Percentiles rank a stretch among this genome's conserved stretches.
Evolutionary conservation across 75 land plant genomes (phyloP).

Genomic region (Pinus taeda): DNA sequence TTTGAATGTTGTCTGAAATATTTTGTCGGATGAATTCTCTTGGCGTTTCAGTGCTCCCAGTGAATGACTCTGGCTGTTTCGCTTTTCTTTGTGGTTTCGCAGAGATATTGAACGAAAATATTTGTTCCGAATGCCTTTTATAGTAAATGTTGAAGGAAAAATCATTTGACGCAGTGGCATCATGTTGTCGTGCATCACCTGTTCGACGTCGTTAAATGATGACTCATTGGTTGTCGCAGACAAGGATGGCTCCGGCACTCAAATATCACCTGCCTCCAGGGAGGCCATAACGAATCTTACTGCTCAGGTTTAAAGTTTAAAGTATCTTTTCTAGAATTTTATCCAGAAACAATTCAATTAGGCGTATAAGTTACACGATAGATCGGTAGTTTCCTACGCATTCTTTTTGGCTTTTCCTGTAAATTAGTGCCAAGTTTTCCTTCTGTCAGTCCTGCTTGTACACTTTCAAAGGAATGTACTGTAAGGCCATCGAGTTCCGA

Average conservation of each 20-base stretch:
- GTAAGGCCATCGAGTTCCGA: background rate
- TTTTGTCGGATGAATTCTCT: no score
- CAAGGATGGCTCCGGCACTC: conserved; percentile 19
- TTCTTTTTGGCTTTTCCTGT: background rate
- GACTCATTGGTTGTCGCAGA: conserved; percentile 12
- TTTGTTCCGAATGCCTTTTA: background rate
- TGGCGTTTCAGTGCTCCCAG: no score
- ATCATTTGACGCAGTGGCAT: background rate
- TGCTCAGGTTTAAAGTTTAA: conserved; percentile 39
- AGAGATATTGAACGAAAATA: background rate
- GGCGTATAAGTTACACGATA: background rate
- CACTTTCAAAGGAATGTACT: conserved; percentile 1
- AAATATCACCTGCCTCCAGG: conserved; percentile 27
- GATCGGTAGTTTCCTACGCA: background rate
- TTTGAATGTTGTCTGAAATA: no score
- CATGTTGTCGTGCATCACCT: conserved; percentile 73
- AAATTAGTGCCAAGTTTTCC: background rate
- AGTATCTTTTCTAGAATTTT: background rate
- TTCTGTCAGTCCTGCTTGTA: background rate
- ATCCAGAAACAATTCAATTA: background rate
- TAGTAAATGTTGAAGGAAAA: background rate
- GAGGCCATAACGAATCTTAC: conserved; percentile 57
- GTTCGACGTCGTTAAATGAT: conserved; percentile 38
- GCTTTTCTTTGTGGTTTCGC: no score
- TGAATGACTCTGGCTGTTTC: no score